Base-by-base conservation (phyloP, 2,329 filamentous ascomycete species). In the Bipolaris bicolor region DNA sequence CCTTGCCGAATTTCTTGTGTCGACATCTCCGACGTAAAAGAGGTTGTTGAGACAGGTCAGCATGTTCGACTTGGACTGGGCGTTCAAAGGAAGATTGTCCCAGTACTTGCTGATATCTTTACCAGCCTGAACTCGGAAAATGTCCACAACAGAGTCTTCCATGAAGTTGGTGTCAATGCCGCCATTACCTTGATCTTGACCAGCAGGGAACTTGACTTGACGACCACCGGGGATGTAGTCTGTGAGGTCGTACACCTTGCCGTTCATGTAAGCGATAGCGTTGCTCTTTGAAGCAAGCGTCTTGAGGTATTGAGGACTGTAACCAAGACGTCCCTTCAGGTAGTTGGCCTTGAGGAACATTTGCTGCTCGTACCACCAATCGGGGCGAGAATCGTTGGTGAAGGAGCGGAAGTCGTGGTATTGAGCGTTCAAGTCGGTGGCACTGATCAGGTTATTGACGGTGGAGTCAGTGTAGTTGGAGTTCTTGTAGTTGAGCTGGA, bases 281-380 rank as follows among this genome's bases (percentile, higher is more conserved):
- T 88, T 83, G 34, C 83, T 76, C 67, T 89, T 84, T 29, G 84
- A 83, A 7, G 85, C 88, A 15, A 97, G 82, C 0, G 84, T 91
- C 63, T 84, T 83, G 51, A 99, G 83, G 69, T 95, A 96, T 60
- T 90, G 70, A 0, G 88, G 79, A 9, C 90, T 91, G 76, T 92
- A 99, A 24, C 92, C 95, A 49, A 99, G 82, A 62, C 87, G 88
- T 47, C 95, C 95, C 76, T 96, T 96, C 78, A 90, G 89, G 82
- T 90, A 98, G 65, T 88, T 88, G 31, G 86, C 78, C 66, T 89
- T 90, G 51, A 99, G 80, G 74, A 88, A 86, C 31, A 88, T 83
- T 84, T 97, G 92, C 75, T 93, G 88, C 78, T 99, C 91, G 55
- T 84, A 89, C 79, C 94, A 98, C 95, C 95, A 99, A 72, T 97